Percentiles rank a stretch among this genome's conserved stretches.
Evolutionary conservation across 1,284 basidiomycete species (phyloP).

Genomic region (Cystobasidium pallidum): DNA sequence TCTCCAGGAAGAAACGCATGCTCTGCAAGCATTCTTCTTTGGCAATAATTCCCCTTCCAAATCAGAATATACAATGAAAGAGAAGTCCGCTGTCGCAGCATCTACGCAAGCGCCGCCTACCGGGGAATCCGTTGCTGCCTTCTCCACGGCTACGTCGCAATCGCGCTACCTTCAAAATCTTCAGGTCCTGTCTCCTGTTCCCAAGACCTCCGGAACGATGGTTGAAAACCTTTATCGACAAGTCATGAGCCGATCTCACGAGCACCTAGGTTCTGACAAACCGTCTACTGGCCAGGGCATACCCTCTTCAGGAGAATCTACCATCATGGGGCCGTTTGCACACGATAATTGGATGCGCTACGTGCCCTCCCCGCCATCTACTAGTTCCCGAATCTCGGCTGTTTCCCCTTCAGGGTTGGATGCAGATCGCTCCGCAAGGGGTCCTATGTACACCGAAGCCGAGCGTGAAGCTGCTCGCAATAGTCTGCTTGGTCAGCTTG

Average conservation of each 20-base stretch:
- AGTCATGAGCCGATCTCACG: conserved; percentile 33
- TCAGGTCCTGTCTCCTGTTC: neutral
- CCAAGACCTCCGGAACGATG: neutral
- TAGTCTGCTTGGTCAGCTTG: conserved; percentile 46
- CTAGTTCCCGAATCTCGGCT: conserved; percentile 1
- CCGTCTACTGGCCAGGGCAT: neutral
- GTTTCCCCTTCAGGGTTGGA: conserved; percentile 1
- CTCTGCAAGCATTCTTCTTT: conserved; percentile 28
- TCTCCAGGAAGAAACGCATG: neutral
- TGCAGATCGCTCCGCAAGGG: neutral
- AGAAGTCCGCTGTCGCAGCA: neutral
- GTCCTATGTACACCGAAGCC: conserved; percentile 13
- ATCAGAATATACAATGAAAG: neutral
- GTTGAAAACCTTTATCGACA: conserved; percentile 31
- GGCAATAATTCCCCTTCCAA: neutral
- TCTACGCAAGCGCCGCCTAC: neutral
- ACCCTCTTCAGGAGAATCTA: neutral
- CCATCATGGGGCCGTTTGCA: neutral
- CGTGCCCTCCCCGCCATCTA: neutral
- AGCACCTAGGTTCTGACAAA: neutral
- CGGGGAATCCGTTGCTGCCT: neutral
- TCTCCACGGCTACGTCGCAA: neutral
- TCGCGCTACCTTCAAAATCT: neutral
- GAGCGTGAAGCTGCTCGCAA: conserved; percentile 43
- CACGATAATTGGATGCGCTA: neutral